Evolutionary conservation across 2,329 filamentous ascomycete species (phyloP).

Genomic region (Hortaea sp.): DNA sequence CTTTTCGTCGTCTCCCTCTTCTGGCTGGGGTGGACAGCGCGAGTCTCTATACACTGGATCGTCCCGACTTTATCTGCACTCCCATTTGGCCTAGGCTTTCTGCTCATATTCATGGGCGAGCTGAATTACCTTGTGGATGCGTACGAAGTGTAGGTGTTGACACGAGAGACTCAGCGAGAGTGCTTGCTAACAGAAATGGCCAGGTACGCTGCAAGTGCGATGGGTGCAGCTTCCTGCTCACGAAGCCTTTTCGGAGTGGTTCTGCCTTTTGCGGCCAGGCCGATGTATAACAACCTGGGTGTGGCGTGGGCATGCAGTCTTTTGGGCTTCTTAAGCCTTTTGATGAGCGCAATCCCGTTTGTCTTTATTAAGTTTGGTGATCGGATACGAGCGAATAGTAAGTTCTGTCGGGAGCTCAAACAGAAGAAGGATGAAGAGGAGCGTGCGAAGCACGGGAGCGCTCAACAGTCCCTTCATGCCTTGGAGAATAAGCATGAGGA

Average conservation of each 20-base stretch:
- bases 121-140: conserved; percentile 56
- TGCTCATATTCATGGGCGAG: conserved; percentile 41
- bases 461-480: not conserved
- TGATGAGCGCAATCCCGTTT: conserved; percentile 46
- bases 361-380: conserved; percentile 46
- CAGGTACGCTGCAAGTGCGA: conserved; percentile 57
- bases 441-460: not conserved
- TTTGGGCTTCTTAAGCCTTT: conserved; percentile 39
- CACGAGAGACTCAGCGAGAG: no score
- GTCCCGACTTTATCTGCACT: conserved; percentile 32
- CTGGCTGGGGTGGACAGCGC: conserved; percentile 35
- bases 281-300: conserved; percentile 58
- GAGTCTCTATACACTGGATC: conserved; percentile 31
- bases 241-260: conserved; percentile 66
- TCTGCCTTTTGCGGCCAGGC: conserved; percentile 36
- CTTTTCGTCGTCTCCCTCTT: conserved; percentile 36
- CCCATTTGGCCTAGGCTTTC: conserved; percentile 36
- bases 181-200: not conserved
- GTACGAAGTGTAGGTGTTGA: conserved; percentile 49
- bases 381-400: conserved; percentile 45
- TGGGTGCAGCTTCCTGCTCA: conserved; percentile 56
- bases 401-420: conserved; percentile 53
- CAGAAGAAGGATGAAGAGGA: conserved; percentile 27
- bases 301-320: conserved; percentile 55
- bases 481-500: not conserved